These are phyloP conservation scores for Carex cristatella DNA, from an alignment of 176 grass and related monocot genomes.

Conservation along the genomic window DNA sequence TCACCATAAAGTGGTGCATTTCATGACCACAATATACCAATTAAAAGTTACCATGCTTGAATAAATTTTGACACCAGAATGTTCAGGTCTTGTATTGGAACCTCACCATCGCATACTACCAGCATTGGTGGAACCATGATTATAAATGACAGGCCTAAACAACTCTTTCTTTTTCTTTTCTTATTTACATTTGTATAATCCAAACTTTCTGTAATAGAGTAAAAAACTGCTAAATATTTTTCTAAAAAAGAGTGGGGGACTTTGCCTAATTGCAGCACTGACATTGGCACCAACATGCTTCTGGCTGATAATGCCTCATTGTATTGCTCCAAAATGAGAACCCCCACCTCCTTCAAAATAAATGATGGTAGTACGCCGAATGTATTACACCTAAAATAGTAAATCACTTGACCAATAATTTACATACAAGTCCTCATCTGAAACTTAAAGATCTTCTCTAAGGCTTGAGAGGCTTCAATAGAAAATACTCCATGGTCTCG, in stretches of 20 bases:
- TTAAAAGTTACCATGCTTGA: neutral
- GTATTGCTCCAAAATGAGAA: neutral
- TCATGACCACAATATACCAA: neutral
- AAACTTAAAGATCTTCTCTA: neutral
- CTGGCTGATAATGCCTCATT: no score
- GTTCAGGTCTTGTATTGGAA: neutral
- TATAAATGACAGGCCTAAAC: neutral
- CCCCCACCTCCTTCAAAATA: neutral
- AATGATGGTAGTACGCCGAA: neutral
- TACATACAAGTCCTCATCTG: neutral
- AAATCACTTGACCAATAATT: neutral
- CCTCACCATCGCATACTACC: neutral
- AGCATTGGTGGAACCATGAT: neutral
- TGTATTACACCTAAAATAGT: neutral
- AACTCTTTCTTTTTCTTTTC: neutral
- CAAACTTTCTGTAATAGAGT: neutral
- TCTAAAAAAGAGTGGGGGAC: neutral
- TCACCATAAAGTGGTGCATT: neutral
- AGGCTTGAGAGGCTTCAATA: neutral
- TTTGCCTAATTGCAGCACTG: neutral
- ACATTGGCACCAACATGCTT: neutral
- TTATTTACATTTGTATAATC: neutral
- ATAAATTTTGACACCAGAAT: neutral
- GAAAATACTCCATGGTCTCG: neutral
- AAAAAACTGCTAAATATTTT: neutral